Conservation (phyloP, 441 rosid species). For the Sinapis alba region DNA sequence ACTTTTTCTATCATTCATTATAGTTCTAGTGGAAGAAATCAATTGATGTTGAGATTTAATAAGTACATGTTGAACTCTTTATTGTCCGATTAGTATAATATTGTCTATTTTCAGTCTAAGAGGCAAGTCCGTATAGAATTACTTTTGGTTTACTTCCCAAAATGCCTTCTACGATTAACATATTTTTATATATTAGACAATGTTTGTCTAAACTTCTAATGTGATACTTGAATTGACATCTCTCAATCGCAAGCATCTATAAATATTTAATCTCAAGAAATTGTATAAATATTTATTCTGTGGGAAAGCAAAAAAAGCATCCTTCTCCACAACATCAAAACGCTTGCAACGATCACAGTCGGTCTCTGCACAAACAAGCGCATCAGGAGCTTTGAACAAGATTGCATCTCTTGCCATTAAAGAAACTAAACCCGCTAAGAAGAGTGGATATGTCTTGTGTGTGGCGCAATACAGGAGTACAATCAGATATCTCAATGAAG, state of each 20-base stretch:
- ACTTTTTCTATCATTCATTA: too few relatives aligned
- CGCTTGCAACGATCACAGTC: background rate
- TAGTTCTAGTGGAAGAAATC: background rate
- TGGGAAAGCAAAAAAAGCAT: slow-evolving; percentile 22
- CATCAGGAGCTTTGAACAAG: slow-evolving; percentile 7
- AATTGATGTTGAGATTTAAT: too few relatives aligned
- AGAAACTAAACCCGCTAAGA: slow-evolving; percentile 3
- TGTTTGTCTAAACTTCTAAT: too few relatives aligned
- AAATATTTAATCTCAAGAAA: slow-evolving; percentile 7
- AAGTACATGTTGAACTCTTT: too few relatives aligned
- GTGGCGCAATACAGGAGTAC: slow-evolving; percentile 15
- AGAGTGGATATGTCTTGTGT: slow-evolving; percentile 22
- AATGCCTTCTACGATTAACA: too few relatives aligned
- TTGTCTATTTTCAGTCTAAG: too few relatives aligned
- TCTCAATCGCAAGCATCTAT: slow-evolving; percentile 6
- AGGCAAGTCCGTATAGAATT: too few relatives aligned
- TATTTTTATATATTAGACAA: too few relatives aligned
- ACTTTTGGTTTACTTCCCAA: too few relatives aligned
- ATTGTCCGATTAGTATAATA: too few relatives aligned
- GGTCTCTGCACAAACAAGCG: slow-evolving; percentile 30
- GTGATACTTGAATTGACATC: too few relatives aligned
- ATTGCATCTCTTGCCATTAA: background rate
- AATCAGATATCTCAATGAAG: slow-evolving; percentile 23
- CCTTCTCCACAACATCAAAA: slow-evolving; percentile 10
- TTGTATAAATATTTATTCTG: too few relatives aligned